Percentiles rank a stretch among this genome's conserved stretches.
These are phyloP conservation scores for Thermomucor indicae-seudaticae DNA, from an alignment of 371 early-diverging fungal species.

Conservation along the genomic window DNA sequence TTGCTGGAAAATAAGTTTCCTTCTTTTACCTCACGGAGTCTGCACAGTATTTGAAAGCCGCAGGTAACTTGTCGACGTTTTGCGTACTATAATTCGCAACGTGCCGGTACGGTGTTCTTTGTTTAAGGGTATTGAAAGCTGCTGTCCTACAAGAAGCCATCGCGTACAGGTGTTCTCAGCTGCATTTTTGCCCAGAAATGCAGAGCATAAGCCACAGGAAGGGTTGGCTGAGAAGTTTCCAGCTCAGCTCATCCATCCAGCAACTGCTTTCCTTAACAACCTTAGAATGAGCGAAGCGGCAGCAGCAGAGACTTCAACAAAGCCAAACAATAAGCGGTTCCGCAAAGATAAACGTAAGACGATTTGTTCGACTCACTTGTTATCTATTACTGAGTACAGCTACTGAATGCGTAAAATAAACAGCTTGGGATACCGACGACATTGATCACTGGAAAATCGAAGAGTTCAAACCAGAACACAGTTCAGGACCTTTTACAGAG, in stretches of 20 bases:
- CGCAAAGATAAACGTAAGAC: slow-evolving; percentile 40
- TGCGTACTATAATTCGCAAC: too few relatives aligned
- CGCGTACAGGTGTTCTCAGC: too few relatives aligned
- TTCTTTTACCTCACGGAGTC: slow-evolving; percentile 37
- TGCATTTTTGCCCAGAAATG: too few relatives aligned
- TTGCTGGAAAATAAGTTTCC: neutral
- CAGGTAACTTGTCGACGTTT: slow-evolving; percentile 15
- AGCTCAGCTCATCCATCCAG: too few relatives aligned
- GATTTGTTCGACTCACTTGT: neutral
- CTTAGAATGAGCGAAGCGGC: neutral
- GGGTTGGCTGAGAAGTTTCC: too few relatives aligned
- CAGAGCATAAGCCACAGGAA: too few relatives aligned
- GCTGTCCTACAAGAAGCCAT: too few relatives aligned
- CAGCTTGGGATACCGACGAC: slow-evolving; percentile 93
- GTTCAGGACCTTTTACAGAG: slow-evolving; percentile 84
- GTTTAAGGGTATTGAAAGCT: too few relatives aligned
- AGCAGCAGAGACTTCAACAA: neutral
- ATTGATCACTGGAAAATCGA: slow-evolving; percentile 96
- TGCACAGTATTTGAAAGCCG: slow-evolving; percentile 30
- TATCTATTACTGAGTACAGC: slow-evolving; percentile 2
- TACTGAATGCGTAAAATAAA: too few relatives aligned
- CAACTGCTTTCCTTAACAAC: too few relatives aligned
- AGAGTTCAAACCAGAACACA: slow-evolving; percentile 81
- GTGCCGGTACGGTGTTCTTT: too few relatives aligned
- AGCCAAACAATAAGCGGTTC: slow-evolving; percentile 24